Percentiles rank a stretch among this genome's conserved stretches.
Evolutionary conservation across 257 asterid genomes (phyloP).

Genomic region (Fraxinus pennsylvanica): DNA sequence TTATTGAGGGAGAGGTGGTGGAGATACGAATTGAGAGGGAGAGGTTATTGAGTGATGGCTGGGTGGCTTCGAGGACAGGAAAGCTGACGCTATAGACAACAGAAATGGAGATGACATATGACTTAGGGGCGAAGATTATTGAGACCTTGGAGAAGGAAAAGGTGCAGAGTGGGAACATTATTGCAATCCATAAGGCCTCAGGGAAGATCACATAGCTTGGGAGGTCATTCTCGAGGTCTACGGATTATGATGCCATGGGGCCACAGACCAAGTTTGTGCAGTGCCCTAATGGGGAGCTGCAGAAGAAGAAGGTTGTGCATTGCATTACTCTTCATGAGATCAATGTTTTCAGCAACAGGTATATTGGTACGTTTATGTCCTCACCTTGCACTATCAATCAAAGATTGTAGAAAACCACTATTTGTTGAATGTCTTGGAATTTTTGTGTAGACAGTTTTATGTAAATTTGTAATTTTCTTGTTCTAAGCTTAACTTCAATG

Average conservation of each 20-base stretch:
- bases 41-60: slow-evolving; percentile 62
- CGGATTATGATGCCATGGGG: slow-evolving; percentile 96
- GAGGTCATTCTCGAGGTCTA: slow-evolving; percentile 80
- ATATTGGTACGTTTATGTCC: not conserved
- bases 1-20: slow-evolving; percentile 91
- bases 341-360: slow-evolving; percentile 95
- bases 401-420: not conserved
- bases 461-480: not conserved
- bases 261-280: slow-evolving; percentile 93
- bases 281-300: slow-evolving; percentile 97
- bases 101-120: slow-evolving; percentile 89
- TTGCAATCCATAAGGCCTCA: slow-evolving; percentile 83
- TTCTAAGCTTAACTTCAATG: not conserved
- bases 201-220: slow-evolving; percentile 88
- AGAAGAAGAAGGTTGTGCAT: slow-evolving; percentile 92
- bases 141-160: slow-evolving; percentile 90
- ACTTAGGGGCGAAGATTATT: slow-evolving; percentile 86
- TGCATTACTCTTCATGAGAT: slow-evolving; percentile 89
- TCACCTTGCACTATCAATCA: not conserved
- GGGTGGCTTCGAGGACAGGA: slow-evolving; percentile 86
- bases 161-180: slow-evolving; percentile 91
- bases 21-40: slow-evolving; percentile 59
- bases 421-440: not conserved
- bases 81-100: slow-evolving; percentile 79
- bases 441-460: not conserved